Percentiles rank a stretch among this genome's conserved stretches.
Conservation (phyloP, 192 early-diverging fungal genomes). For the Rhizophagus sp. region DNA sequence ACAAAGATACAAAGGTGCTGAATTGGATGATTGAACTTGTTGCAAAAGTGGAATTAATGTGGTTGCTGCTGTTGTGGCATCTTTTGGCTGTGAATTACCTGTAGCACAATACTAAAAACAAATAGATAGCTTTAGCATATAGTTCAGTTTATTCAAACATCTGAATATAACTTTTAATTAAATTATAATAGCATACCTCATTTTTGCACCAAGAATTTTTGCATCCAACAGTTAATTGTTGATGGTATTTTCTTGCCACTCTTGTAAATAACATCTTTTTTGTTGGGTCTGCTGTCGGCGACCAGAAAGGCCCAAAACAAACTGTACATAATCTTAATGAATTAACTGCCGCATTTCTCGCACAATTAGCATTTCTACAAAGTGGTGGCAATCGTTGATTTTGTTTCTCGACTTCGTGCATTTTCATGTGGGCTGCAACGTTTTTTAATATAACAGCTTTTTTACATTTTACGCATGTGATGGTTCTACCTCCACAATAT, state of each 20-base stretch:
- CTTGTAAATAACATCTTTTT: conserved; percentile 74
- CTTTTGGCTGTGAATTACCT: conserved; percentile 39
- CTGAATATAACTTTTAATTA: not conserved
- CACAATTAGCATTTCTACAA: conserved; percentile 78
- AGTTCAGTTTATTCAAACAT: not conserved
- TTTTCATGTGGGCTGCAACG: conserved; percentile 67
- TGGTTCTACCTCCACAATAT: conserved; percentile 83
- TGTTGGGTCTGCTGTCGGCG: conserved; percentile 71
- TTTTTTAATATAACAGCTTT: conserved; percentile 76
- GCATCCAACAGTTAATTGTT: conserved; percentile 81
- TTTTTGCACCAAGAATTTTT: conserved; percentile 69
- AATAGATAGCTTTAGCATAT: conserved; percentile 18
- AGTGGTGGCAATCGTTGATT: conserved; percentile 54
- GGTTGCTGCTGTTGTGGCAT: conserved; percentile 66
- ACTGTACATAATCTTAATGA: conserved; percentile 64
- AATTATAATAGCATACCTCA: conserved; percentile 32
- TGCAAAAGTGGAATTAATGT: conserved; percentile 53
- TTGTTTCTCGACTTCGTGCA: conserved; percentile 68
- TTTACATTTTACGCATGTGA: conserved; percentile 77
- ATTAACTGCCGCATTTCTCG: conserved; percentile 53
- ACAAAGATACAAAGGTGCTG: conserved; percentile 58
- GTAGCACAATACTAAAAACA: conserved; percentile 46
- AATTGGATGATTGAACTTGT: conserved; percentile 32
- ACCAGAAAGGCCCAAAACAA: conserved; percentile 86
- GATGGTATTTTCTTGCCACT: conserved; percentile 67